A percentile compares a stretch with the other conserved stretches of the same genome.
Evolutionary conservation across 2,329 filamentous ascomycete species (phyloP).

Genomic region (Epichloe uncinata): DNA sequence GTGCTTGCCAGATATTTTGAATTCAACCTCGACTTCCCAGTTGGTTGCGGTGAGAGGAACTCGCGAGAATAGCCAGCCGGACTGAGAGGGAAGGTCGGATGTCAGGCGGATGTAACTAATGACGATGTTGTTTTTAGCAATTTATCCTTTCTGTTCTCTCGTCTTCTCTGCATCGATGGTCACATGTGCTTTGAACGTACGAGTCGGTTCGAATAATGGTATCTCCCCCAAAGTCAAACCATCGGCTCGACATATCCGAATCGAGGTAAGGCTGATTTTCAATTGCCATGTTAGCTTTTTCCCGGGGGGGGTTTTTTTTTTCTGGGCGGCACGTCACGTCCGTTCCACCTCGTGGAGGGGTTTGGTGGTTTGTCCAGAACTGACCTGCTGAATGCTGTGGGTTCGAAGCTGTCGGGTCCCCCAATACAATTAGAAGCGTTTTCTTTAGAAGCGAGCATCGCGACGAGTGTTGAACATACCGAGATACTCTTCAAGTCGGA

Average conservation of each 20-base stretch:
- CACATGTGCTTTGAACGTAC: slow-evolving; percentile 28
- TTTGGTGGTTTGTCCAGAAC: slow-evolving; percentile 19
- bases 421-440: neutral
- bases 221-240: slow-evolving; percentile 99
- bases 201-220: slow-evolving; percentile 65
- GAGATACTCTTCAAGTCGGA: slow-evolving; percentile 38
- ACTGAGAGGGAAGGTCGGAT: slow-evolving; percentile 78
- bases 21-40: slow-evolving; percentile 96
- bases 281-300: slow-evolving; percentile 6
- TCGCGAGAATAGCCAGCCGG: slow-evolving; percentile 86
- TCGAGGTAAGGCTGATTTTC: slow-evolving; percentile 74
- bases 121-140: neutral
- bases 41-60: slow-evolving; percentile 94
- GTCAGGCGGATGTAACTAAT: slow-evolving; percentile 81
- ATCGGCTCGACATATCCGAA: slow-evolving; percentile 93
- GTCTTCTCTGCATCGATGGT: neutral
- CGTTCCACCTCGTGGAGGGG: neutral
- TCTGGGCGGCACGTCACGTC: neutral
- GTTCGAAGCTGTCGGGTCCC: slow-evolving; percentile 55
- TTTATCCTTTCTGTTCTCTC: neutral
- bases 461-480: slow-evolving; percentile 19
- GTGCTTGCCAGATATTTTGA: slow-evolving; percentile 80
- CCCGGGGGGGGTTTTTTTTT: too few relatives aligned
- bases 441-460: neutral
- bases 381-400: slow-evolving; percentile 68